phyloP scores from a whole-genome alignment of 1,284 basidiomycete genomes.

The Chiua sp. region DNA sequence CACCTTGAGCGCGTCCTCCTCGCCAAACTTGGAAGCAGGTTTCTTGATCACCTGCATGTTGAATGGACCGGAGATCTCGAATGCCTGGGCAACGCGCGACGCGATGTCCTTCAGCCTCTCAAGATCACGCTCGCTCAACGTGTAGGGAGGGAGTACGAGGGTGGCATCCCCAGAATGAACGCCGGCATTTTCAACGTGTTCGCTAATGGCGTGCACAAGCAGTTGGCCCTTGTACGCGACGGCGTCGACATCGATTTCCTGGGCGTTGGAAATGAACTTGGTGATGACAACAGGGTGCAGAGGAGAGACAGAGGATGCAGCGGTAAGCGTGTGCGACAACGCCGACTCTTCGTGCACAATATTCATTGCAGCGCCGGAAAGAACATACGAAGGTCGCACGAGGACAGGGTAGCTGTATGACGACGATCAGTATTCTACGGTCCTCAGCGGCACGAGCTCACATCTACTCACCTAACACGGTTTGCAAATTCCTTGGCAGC shows the following conservation, averaged over 20 bases:
- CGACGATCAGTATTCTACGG: constrained; percentile 25
- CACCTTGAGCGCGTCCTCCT: constrained; percentile 36
- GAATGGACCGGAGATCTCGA: constrained; percentile 97
- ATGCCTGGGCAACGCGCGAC: constrained; percentile 93
- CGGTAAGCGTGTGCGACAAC: constrained; percentile 92
- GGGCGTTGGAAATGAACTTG: constrained; percentile 98
- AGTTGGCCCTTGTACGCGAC: constrained; percentile 95
- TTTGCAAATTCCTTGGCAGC: constrained; percentile 93
- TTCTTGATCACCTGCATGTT: constrained; percentile 99
- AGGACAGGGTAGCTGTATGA: constrained; percentile 86
- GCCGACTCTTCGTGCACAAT: constrained; percentile 94
- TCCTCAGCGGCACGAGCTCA: constrained; percentile 1
- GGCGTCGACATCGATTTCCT: constrained; percentile 98
- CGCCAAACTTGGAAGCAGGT: constrained; percentile 52
- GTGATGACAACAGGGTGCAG: constrained; percentile 98
- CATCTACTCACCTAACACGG: constrained; percentile 87
- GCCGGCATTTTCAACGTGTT: constrained; percentile 99
- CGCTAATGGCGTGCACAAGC: constrained; percentile 96
- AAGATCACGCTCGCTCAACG: constrained; percentile 80
- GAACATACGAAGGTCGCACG: constrained; percentile 96
- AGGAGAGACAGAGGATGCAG: constrained; percentile 97
- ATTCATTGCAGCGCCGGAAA: constrained; percentile 99
- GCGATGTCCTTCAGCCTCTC: constrained; percentile 91
- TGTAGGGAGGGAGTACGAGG: constrained; percentile 96
- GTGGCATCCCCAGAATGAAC: constrained; percentile 99